phyloP scores from a whole-genome alignment of 1,284 basidiomycete species.

The Ustilago loliicola region DNA sequence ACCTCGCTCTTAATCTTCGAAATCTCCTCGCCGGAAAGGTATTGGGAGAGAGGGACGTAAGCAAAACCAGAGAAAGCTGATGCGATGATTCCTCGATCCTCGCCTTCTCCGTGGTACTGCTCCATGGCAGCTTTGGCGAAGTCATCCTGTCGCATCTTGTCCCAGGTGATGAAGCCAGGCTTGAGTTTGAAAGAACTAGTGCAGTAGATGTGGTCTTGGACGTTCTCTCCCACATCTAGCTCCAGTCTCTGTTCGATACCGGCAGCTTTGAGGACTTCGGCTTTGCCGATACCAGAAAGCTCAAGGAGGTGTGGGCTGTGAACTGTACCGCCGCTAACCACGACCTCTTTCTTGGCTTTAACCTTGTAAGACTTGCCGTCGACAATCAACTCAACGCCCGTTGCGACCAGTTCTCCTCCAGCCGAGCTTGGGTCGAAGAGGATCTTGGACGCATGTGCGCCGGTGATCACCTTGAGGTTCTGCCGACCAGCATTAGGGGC shows the following conservation, averaged over 20 bases:
- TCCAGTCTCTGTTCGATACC: constrained; percentile 49
- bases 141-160: constrained; percentile 58
- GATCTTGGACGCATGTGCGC: constrained; percentile 53
- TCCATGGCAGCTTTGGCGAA: constrained; percentile 61
- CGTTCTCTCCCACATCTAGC: constrained; percentile 73
- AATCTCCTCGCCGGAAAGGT: constrained; percentile 45
- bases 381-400: constrained; percentile 64
- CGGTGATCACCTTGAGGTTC: constrained; percentile 59
- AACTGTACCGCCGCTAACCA: constrained; percentile 73
- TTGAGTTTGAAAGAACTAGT: constrained; percentile 59
- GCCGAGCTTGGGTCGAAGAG: constrained; percentile 23
- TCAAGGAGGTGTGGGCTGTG: constrained; percentile 69
- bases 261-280: constrained; percentile 42
- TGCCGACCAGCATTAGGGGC: constrained; percentile 40
- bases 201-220: constrained; percentile 74
- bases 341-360: constrained; percentile 72
- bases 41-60: constrained; percentile 53
- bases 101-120: constrained; percentile 43
- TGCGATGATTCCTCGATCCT: constrained; percentile 58
- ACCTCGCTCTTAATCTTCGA: constrained; percentile 47
- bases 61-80: constrained; percentile 58
- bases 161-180: constrained; percentile 56
- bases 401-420: constrained; percentile 48
- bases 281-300: constrained; percentile 55
- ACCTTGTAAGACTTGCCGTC: constrained; percentile 58